Evolutionary conservation across 805 yeast genomes (phyloP), one percentile per base, ranked within the genome.

Genomic region (Candida broadrunensis): DNA sequence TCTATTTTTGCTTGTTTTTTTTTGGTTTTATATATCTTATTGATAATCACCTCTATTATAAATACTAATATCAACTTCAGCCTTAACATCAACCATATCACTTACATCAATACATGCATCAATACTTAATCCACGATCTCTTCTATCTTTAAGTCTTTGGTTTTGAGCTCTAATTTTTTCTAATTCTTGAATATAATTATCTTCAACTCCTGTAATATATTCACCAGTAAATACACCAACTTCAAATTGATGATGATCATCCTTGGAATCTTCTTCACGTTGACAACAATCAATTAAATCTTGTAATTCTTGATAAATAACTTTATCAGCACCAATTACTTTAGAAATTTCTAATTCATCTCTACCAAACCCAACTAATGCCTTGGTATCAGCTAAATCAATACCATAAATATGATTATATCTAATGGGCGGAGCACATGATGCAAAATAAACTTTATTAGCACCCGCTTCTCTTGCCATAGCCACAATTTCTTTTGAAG

Each of bases 391-490:
- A 21, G 99, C 98, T 46, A 93, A 77, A 69, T 93, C 99, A 50
- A 93, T 93, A 61, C 99, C 99, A 63, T 93, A 93, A 44, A 93
- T 88, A 61, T 93, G 99, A 68, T 93, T 93, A 67, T 73, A 81
- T 64, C 99, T 80, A 55, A 93, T 93, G n/a, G 97, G 95, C 21
- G 99, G 99, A 13, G 99, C 95, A 58, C 97, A 93, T 19, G 96
- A 87, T 0, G 99, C 99, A 63, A 93, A 85, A 61, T 80, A 91
- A n/a, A 93, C 99, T 53, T 81, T 84, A 46, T 78, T 82, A 34
- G 99, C 99, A 43, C 99, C 99, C 4, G 98, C 96, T 63, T 93
- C 99, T 53, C 85, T 78, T n/a, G 99, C 99, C 99, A 93, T 93
- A 50, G 82, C 85, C 25, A 93, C 95, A 50, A 93, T 93, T 69